A percentile compares a stretch with the other conserved stretches of the same genome.
These are phyloP conservation scores for Pulicaria dysenterica DNA, from an alignment of 129 eudicot species.

Conservation along the genomic window DNA sequence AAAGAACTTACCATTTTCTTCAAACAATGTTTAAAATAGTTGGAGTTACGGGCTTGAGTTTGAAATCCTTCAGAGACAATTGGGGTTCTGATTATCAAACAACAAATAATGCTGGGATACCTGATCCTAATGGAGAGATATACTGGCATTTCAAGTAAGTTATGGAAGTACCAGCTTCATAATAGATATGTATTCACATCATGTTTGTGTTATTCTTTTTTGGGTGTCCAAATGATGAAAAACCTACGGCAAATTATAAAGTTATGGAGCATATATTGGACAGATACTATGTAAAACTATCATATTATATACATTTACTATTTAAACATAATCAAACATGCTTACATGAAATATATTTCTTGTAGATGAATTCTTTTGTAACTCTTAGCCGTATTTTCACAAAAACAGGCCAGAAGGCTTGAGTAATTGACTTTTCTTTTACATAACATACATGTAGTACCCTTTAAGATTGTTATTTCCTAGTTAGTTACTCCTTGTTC, in stretches of 20 bases:
- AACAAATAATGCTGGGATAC: conserved; percentile 93
- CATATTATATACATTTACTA: conserved; percentile 7
- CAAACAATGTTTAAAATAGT: conserved; percentile 36
- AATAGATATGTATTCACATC: neutral
- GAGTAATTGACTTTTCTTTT: neutral
- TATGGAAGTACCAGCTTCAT: neutral
- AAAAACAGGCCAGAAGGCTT: conserved; percentile 2
- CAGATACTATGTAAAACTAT: neutral
- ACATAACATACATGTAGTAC: neutral
- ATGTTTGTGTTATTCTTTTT: neutral
- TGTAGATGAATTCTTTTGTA: conserved; percentile 6
- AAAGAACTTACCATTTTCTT: conserved; percentile 15
- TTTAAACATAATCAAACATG: neutral
- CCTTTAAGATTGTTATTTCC: conserved; percentile 15
- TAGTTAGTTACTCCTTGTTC: conserved; percentile 9
- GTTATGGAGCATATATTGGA: conserved; percentile 1
- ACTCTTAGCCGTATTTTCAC: neutral
- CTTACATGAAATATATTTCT: neutral
- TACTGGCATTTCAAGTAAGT: conserved; percentile 92
- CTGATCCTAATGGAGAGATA: conserved; percentile 84
- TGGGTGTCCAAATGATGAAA: conserved; percentile 2
- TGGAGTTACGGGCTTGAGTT: conserved; percentile 95
- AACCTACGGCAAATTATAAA: neutral
- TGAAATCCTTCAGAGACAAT: conserved; percentile 68
- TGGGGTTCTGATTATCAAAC: conserved; percentile 83